phyloP scores from a whole-genome alignment of 768 basidiomycete genomes.

The Podaxis rugospora region DNA sequence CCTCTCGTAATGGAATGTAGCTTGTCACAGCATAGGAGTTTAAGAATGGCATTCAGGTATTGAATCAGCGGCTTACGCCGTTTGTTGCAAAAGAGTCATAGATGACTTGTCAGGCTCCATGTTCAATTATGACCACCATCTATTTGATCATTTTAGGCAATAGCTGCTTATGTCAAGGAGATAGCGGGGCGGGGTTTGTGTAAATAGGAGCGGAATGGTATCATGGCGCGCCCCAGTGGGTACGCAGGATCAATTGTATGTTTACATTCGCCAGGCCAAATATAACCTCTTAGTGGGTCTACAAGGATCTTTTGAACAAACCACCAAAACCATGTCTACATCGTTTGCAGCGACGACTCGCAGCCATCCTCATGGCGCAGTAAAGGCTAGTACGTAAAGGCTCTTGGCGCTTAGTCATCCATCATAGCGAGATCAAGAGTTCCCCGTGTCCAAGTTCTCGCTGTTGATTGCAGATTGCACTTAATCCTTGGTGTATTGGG shows the following conservation, averaged over 20 bases:
- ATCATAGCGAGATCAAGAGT: conserved; percentile 1
- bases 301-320: background rate
- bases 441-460: conserved; percentile 8
- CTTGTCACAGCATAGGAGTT: background rate
- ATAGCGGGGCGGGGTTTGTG: too few species aligned
- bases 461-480: conserved; percentile 1
- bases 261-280: background rate
- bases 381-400: background rate
- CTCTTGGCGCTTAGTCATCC: conserved; percentile 1
- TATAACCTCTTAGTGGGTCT: background rate
- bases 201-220: background rate
- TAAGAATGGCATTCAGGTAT: background rate
- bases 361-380: too few species aligned
- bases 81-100: too few species aligned
- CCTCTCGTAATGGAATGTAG: background rate
- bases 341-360: background rate
- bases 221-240: background rate
- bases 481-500: background rate
- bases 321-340: background rate
- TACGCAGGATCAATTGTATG: background rate
- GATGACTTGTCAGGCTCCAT: too few species aligned
- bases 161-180: too few species aligned
- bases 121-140: too few species aligned
- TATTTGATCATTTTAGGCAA: too few species aligned
- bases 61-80: background rate